These are phyloP conservation scores for Dalbergia cochinchinensis DNA, from an alignment of 306 rosid genomes.

Conservation along the genomic window DNA sequence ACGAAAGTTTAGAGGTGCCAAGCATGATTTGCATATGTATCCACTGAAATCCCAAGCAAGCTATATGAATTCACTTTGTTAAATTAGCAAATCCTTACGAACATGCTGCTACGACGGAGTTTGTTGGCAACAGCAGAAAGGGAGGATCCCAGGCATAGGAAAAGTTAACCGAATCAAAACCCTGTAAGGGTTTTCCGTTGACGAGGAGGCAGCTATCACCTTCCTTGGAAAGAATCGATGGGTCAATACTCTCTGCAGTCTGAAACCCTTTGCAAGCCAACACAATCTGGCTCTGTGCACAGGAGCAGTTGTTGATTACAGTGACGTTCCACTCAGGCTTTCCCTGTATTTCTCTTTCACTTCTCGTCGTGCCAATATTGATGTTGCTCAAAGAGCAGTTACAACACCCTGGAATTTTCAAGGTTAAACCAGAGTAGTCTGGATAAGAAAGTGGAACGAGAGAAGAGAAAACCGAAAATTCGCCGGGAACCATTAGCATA, in stretches of 20 bases:
- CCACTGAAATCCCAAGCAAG: background rate
- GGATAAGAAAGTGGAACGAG: background rate
- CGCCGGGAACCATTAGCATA: slow-evolving; percentile 5
- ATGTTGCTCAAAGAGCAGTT: slow-evolving; percentile 54
- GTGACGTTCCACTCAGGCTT: slow-evolving; percentile 64
- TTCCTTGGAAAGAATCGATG: slow-evolving; percentile 33
- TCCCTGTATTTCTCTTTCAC: slow-evolving; percentile 49
- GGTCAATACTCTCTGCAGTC: slow-evolving; percentile 45
- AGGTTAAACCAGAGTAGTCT: background rate
- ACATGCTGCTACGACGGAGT: slow-evolving; percentile 41
- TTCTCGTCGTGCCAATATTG: slow-evolving; percentile 54
- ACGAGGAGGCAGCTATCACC: slow-evolving; percentile 51
- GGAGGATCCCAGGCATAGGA: slow-evolving; percentile 70
- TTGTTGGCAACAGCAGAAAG: slow-evolving; percentile 44
- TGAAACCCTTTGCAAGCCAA: slow-evolving; percentile 54
- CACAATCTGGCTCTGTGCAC: slow-evolving; percentile 46
- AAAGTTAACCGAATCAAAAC: slow-evolving; percentile 42
- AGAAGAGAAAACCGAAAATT: background rate
- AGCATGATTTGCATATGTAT: background rate
- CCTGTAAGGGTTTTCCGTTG: slow-evolving; percentile 42
- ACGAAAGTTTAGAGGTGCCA: too few species aligned
- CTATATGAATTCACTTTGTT: background rate
- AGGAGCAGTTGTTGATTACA: slow-evolving; percentile 59
- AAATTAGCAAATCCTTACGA: background rate
- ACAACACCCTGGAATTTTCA: slow-evolving; percentile 46